Percentiles rank a stretch among this genome's conserved stretches.
Evolutionary conservation across 768 basidiomycete genomes (phyloP).

Genomic region (Pholiota microspora): DNA sequence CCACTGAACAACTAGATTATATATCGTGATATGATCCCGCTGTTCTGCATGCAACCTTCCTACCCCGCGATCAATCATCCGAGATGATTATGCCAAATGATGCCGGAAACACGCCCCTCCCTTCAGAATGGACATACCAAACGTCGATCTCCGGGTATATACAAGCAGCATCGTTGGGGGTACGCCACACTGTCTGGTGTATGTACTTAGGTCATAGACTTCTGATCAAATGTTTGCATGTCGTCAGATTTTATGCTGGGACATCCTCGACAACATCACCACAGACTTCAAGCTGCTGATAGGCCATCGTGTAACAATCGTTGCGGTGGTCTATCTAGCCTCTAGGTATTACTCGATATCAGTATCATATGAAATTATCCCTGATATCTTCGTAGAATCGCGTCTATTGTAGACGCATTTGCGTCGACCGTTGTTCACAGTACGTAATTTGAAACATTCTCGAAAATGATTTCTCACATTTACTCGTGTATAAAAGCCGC

Average conservation of each 20-base stretch:
- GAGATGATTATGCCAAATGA: too few species aligned
- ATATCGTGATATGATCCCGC: too few species aligned
- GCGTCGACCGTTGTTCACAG: background rate
- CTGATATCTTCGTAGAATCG: background rate
- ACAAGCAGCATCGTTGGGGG: background rate
- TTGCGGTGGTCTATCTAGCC: background rate
- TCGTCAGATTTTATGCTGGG: background rate
- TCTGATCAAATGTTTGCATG: too few species aligned
- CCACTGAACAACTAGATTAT: too few species aligned
- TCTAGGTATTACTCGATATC: background rate
- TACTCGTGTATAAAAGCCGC: background rate
- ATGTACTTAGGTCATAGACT: too few species aligned
- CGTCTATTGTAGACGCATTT: background rate
- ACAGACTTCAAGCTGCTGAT: background rate
- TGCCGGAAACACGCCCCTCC: too few species aligned
- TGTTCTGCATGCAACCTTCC: too few species aligned
- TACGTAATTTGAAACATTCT: background rate
- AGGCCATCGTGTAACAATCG: background rate
- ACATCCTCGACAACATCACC: background rate
- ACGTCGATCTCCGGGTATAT: too few species aligned
- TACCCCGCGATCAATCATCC: too few species aligned
- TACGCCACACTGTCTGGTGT: too few species aligned
- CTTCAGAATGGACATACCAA: background rate
- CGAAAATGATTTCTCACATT: background rate
- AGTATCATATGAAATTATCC: background rate